Evolutionary conservation across 805 yeast genomes (phyloP).

Genomic region (Zygoascus biomembranicola): DNA sequence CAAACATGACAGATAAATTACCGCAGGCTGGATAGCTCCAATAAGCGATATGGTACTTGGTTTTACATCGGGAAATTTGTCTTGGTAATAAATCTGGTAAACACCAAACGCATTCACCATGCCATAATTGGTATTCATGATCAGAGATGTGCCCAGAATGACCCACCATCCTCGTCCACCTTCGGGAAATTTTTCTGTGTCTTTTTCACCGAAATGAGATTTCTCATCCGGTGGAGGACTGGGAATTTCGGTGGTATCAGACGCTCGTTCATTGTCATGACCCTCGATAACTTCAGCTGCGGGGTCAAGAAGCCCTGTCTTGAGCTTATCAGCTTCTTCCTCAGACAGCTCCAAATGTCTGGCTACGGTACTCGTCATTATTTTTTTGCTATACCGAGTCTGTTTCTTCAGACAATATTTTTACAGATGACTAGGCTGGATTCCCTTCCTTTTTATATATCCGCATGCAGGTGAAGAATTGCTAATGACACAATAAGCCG

Average conservation of each 20-base stretch:
- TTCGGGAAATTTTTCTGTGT: constrained; percentile 33
- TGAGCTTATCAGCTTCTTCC: background rate
- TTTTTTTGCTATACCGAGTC: background rate
- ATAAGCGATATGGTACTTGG: constrained; percentile 43
- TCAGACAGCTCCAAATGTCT: background rate
- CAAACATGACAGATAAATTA: constrained; percentile 31
- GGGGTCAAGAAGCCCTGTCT: background rate
- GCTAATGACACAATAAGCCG: too few species aligned
- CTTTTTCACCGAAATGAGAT: constrained; percentile 17
- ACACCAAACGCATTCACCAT: constrained; percentile 52
- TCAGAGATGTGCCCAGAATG: constrained; percentile 38
- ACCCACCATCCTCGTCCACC: constrained; percentile 48
- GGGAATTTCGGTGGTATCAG: background rate
- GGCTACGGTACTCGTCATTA: background rate
- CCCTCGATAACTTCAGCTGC: background rate
- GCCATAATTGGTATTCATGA: constrained; percentile 48
- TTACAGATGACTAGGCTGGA: too few species aligned
- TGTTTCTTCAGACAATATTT: too few species aligned
- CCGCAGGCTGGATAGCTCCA: constrained; percentile 45
- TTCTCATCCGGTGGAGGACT: background rate
- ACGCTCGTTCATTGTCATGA: background rate
- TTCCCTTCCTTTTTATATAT: too few species aligned
- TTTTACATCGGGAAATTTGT: constrained; percentile 35
- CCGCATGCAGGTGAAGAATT: too few species aligned
- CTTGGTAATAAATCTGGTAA: constrained; percentile 43